Percentiles rank a stretch among this genome's conserved stretches.
phyloP scores from a whole-genome alignment of 352 stramenopile genomes.

The Thraustotheca clavata region DNA sequence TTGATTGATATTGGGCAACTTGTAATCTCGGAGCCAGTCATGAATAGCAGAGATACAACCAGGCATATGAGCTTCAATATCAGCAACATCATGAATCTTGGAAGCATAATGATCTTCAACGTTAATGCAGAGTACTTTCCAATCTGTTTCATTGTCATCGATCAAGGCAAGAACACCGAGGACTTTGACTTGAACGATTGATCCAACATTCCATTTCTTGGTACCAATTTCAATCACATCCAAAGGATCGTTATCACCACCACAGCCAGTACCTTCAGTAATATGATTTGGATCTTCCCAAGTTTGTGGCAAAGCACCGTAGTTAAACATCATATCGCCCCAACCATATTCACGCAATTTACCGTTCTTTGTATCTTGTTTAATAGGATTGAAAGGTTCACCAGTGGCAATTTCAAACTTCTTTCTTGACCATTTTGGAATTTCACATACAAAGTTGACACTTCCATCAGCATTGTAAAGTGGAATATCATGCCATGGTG shows the following conservation, averaged over 20 bases:
- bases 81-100: slow-evolving; percentile 96
- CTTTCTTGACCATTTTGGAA: slow-evolving; percentile 96
- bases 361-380: slow-evolving; percentile 98
- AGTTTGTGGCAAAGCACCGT: slow-evolving; percentile 97
- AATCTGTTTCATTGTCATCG: slow-evolving; percentile 99
- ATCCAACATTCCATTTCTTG: slow-evolving; percentile 87
- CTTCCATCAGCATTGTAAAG: slow-evolving; percentile 86
- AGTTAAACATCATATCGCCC: slow-evolving; percentile 99
- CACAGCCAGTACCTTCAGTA: slow-evolving; percentile 70
- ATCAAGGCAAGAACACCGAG: slow-evolving; percentile 98
- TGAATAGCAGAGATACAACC: slow-evolving; percentile 89
- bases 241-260: slow-evolving; percentile 97
- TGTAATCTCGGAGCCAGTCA: slow-evolving; percentile 99
- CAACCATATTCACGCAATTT: slow-evolving; percentile 93
- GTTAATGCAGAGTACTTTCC: slow-evolving; percentile 98
- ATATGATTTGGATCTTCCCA: slow-evolving; percentile 96
- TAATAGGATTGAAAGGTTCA: slow-evolving; percentile 95
- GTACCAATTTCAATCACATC: slow-evolving; percentile 98
- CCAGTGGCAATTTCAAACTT: slow-evolving; percentile 99
- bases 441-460: slow-evolving; percentile 93
- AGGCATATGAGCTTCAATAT: slow-evolving; percentile 94
- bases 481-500: slow-evolving; percentile 97
- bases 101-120: slow-evolving; percentile 94
- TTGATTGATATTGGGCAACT: slow-evolving; percentile 98
- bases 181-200: slow-evolving; percentile 95